These are phyloP conservation scores for Meredithiella fracta DNA, from an alignment of 2,329 filamentous ascomycete genomes.

Conservation along the genomic window DNA sequence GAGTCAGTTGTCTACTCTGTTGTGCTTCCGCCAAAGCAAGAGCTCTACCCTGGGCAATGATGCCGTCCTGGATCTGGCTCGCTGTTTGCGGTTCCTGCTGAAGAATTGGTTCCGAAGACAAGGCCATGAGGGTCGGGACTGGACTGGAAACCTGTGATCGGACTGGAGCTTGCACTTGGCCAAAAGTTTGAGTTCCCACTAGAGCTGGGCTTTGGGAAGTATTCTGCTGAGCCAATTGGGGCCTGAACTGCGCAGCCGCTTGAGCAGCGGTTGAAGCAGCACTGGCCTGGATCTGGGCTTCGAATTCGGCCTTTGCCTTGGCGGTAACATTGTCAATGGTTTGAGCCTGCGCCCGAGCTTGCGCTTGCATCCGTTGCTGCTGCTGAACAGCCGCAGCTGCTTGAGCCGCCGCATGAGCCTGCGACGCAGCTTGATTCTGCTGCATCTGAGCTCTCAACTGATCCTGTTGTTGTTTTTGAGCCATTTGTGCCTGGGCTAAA, in stretches of 20 bases:
- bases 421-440: constrained; percentile 14
- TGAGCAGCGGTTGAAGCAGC: constrained; percentile 8
- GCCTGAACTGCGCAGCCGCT: not conserved
- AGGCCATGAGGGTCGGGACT: not conserved
- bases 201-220: not conserved
- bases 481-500: constrained; percentile 12
- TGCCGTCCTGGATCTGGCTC: not conserved
- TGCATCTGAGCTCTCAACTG: constrained; percentile 14
- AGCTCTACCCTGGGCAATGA: not conserved
- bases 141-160: not conserved
- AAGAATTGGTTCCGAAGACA: not conserved
- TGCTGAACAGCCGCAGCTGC: constrained; percentile 9
- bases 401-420: constrained; percentile 13
- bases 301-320: constrained; percentile 16
- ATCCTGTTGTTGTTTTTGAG: constrained; percentile 15
- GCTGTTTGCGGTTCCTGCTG: not conserved
- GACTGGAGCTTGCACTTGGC: not conserved
- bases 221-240: not conserved
- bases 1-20: not conserved
- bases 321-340: constrained; percentile 11
- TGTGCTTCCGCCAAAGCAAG: not conserved
- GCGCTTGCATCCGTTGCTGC: not conserved
- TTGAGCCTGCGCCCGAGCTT: constrained; percentile 4
- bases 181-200: not conserved
- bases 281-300: constrained; percentile 12